Evolutionary conservation across 495 filamentous ascomycete species (phyloP).

Genomic region (Haplographium delicatum): DNA sequence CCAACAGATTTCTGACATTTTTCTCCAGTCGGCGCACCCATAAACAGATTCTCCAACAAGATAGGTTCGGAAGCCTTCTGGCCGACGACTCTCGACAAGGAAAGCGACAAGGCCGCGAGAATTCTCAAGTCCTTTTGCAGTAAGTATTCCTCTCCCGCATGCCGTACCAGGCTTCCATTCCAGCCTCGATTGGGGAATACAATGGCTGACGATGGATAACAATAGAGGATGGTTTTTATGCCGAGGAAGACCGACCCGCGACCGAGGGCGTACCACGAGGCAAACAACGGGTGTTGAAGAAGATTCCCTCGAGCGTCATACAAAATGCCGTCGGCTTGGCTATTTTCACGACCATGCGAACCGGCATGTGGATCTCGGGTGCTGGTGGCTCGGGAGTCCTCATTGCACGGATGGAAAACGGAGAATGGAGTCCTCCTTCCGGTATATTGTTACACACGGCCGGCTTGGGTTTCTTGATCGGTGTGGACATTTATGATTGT

Average conservation of each 20-base stretch:
- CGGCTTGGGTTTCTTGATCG: conserved; percentile 80
- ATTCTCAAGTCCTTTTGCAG: conserved; percentile 77
- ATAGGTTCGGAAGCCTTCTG: conserved; percentile 76
- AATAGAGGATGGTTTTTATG: conserved; percentile 44
- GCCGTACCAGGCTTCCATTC: background rate
- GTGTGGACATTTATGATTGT: conserved; percentile 91
- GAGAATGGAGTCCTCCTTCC: conserved; percentile 83
- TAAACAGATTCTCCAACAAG: conserved; percentile 68
- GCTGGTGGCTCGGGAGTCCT: conserved; percentile 82
- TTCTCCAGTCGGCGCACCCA: conserved; percentile 50
- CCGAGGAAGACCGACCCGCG: conserved; percentile 20
- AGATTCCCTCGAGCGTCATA: conserved; percentile 78
- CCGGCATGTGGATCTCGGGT: conserved; percentile 84
- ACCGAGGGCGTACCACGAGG: conserved; percentile 48
- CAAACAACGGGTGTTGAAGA: conserved; percentile 69
- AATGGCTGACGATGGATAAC: conserved; percentile 9
- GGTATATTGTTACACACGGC: conserved; percentile 85
- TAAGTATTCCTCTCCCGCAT: conserved; percentile 25
- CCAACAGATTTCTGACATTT: conserved; percentile 6
- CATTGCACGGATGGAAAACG: conserved; percentile 71
- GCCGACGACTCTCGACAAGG: conserved; percentile 74
- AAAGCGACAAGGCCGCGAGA: conserved; percentile 77
- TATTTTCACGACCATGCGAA: conserved; percentile 91
- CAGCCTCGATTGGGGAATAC: background rate
- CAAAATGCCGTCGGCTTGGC: conserved; percentile 80